Base-by-base conservation (phyloP, 2,329 filamentous ascomycete species). In the Didymella glomerata region DNA sequence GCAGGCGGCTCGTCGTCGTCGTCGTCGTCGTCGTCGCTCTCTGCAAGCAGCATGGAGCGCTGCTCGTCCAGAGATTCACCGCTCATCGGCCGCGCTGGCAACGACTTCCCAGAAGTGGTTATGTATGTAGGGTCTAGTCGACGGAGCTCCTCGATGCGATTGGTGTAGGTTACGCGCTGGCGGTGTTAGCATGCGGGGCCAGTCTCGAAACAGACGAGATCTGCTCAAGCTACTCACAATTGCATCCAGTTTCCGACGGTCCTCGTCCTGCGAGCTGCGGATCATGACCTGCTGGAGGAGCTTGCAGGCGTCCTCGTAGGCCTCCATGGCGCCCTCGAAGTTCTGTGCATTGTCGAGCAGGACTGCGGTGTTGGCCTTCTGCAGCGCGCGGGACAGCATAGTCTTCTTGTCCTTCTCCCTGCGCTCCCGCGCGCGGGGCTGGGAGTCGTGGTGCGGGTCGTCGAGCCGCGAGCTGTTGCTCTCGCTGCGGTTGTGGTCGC, bases 271-370 rank as follows among this genome's bases (percentile, higher is more conserved):
- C 11, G 88, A 88, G 57, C 92, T 97, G 68, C 91, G 88, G 57
- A 89, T 81, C 80, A 99, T 90, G 4, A 99, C 95, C 70, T 96
- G 89, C 67, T 94, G 90, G 54, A 99, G 81, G 59, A 99, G 82
- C 54, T 89, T 86, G 74, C 95, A 99, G 4, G 96, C 95, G 78
- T 99, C 95, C 11, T 86, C 84, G 75, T 99, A 99, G 14, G 94
- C 93, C 70, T 92, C 87, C 73, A 96, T 89, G 18, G 95, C 95
- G 40, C 92, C 93, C 75, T 94, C 91, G 63, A 95, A 94, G 72
- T 98, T 97, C 71, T 95, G 91, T 14, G 92, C 93, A 84, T 97
- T 98, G 79, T 99, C 95, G 40, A 99, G 85, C 66, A 97, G 86
- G 25, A 99, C 95, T 22, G 95, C 95, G 13, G 92, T 94, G 73